Evolutionary conservation across 805 yeast genomes (phyloP).

Genomic region (Wickerhamiella lipophila): DNA sequence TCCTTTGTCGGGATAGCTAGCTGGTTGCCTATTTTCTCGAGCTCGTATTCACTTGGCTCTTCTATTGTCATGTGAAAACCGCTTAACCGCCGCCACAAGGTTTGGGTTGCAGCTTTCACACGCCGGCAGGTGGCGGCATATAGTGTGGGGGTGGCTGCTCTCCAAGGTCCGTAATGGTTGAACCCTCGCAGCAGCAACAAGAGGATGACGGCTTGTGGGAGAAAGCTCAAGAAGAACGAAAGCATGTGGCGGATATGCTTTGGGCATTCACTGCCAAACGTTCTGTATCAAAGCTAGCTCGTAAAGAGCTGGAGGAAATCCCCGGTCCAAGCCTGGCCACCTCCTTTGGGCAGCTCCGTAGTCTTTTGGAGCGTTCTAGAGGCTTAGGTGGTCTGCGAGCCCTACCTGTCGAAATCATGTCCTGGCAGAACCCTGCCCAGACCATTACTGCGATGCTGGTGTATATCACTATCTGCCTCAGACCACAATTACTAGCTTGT

Average conservation of each 20-base stretch:
- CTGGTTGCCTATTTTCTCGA: constrained; percentile 15
- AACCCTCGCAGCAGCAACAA: background rate
- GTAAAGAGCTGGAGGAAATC: constrained; percentile 32
- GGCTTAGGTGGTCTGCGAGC: constrained; percentile 49
- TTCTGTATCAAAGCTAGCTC: constrained; percentile 7
- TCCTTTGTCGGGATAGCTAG: constrained; percentile 51
- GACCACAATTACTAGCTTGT: constrained; percentile 55
- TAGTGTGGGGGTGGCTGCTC: constrained; percentile 2
- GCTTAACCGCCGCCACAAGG: background rate
- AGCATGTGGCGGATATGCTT: constrained; percentile 10
- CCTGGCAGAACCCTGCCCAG: constrained; percentile 66
- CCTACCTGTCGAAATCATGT: constrained; percentile 43
- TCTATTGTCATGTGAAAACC: background rate
- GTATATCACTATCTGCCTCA: constrained; percentile 53
- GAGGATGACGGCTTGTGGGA: background rate
- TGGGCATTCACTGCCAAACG: constrained; percentile 7
- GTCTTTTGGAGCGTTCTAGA: constrained; percentile 43
- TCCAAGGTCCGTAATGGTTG: background rate
- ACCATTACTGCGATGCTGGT: constrained; percentile 48
- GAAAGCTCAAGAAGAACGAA: background rate
- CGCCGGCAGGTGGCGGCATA: constrained; percentile 1
- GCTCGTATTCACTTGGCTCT: constrained; percentile 6
- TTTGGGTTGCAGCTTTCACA: background rate
- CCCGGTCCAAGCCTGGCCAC: constrained; percentile 47
- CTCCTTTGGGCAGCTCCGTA: constrained; percentile 45